Conservation (phyloP, 2,329 filamentous ascomycete genomes). For the Gnomoniopsis sp. region DNA sequence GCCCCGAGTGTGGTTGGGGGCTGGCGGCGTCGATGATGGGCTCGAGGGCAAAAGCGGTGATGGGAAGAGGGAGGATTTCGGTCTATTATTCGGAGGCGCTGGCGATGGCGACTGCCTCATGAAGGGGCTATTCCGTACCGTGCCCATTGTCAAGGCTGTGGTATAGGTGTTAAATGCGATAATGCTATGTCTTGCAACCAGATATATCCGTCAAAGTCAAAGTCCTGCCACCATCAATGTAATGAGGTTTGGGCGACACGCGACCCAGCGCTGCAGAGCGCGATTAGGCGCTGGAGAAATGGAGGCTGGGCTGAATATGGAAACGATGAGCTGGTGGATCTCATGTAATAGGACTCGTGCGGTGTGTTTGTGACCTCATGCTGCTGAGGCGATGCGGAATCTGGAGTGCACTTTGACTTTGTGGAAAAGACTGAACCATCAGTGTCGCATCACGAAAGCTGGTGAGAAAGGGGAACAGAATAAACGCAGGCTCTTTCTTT, state of each 20-base stretch:
- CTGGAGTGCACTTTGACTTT: neutral
- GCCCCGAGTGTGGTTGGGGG: constrained; percentile 5
- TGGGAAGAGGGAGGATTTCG: constrained; percentile 72
- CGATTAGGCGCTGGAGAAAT: neutral
- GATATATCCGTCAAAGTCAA: constrained; percentile 13
- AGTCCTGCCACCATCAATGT: constrained; percentile 16
- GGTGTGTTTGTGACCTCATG: constrained; percentile 11
- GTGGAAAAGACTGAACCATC: neutral
- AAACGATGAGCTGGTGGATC: neutral
- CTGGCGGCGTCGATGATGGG: neutral
- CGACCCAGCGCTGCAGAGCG: neutral
- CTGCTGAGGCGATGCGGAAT: neutral
- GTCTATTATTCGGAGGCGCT: constrained; percentile 52
- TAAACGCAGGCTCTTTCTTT: constrained; percentile 4
- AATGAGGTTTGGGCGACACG: constrained; percentile 2
- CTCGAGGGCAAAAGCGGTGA: constrained; percentile 30
- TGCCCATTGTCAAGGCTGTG: constrained; percentile 26
- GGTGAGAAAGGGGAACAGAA: constrained; percentile 1
- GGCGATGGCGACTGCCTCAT: constrained; percentile 67
- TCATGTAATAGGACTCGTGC: neutral
- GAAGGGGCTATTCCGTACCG: constrained; percentile 79
- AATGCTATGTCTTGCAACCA: neutral
- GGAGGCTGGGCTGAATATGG: neutral
- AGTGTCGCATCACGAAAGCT: neutral
- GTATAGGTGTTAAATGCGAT: neutral